Percentiles rank a stretch among this genome's conserved stretches.
phyloP scores from a whole-genome alignment of 1,284 basidiomycete genomes.

The Pterula multifida region DNA sequence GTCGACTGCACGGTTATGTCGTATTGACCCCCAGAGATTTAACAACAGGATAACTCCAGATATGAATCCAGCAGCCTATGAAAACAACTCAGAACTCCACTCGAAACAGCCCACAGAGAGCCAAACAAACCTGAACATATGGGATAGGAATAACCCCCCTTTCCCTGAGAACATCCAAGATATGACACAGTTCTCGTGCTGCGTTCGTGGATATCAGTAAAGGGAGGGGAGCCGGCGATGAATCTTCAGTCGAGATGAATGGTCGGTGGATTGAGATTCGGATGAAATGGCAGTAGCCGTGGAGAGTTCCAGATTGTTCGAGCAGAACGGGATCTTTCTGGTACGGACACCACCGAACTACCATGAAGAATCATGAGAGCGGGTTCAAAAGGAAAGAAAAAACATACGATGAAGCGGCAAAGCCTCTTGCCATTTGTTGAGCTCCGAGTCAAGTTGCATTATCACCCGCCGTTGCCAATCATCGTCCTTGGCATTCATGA shows the following conservation, averaged over 20 bases:
- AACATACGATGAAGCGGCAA: conserved; percentile 28
- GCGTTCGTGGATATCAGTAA: background rate
- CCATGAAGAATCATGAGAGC: background rate
- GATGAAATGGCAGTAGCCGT: conserved; percentile 34
- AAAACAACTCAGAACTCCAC: background rate
- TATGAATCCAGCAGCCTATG: background rate
- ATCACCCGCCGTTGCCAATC: conserved; percentile 30
- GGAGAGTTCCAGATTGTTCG: conserved; percentile 36
- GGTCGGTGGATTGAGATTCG: conserved; percentile 44
- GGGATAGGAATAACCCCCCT: background rate
- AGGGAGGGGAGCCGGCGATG: background rate
- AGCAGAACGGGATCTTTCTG: conserved; percentile 23
- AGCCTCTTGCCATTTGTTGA: conserved; percentile 36
- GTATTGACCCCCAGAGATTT: background rate
- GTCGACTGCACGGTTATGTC: background rate
- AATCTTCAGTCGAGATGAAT: conserved; percentile 24
- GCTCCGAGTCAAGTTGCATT: conserved; percentile 32
- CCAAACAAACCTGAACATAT: background rate
- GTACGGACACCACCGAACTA: conserved; percentile 34
- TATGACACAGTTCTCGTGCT: background rate
- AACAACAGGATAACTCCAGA: background rate
- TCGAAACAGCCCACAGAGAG: background rate
- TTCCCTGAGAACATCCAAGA: background rate
- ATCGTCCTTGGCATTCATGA: conserved; percentile 23
- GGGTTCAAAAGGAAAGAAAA: background rate